Percentiles rank a stretch among this genome's conserved stretches.
These are phyloP conservation scores for Eucalyptus albens DNA, from an alignment of 345 rosid genomes.

Conservation along the genomic window DNA sequence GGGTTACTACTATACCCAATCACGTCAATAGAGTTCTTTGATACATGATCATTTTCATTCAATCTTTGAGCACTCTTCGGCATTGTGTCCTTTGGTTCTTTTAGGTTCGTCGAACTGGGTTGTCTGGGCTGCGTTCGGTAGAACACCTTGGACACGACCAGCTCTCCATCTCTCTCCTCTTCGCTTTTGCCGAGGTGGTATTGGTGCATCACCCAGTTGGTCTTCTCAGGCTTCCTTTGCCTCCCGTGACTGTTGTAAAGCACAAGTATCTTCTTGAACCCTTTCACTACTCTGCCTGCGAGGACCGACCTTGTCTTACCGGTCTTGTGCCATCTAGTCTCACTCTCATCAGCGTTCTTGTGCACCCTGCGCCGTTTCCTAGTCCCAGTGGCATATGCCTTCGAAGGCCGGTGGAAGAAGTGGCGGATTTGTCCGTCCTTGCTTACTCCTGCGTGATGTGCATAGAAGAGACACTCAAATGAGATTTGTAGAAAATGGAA, in stretches of 20 bases:
- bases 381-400: conserved; percentile 92
- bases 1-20: background rate
- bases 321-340: conserved; percentile 96
- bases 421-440: conserved; percentile 83
- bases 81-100: background rate
- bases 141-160: conserved; percentile 80
- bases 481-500: background rate
- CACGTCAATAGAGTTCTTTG: background rate
- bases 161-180: conserved; percentile 88
- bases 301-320: conserved; percentile 76
- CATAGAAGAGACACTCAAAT: background rate
- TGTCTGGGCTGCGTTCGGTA: conserved; percentile 90
- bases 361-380: conserved; percentile 76
- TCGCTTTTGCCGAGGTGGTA: conserved; percentile 74
- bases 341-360: conserved; percentile 58
- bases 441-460: conserved; percentile 47
- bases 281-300: conserved; percentile 30
- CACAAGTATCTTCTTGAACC: conserved; percentile 82
- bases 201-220: conserved; percentile 97
- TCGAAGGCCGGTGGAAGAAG: conserved; percentile 86
- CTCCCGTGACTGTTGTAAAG: conserved; percentile 86
- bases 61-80: background rate
- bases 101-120: conserved; percentile 9
- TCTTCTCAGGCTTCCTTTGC: conserved; percentile 81
- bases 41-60: background rate